Conservation (phyloP, 495 filamentous ascomycete species). For the Saxophila tyrrhenica region DNA sequence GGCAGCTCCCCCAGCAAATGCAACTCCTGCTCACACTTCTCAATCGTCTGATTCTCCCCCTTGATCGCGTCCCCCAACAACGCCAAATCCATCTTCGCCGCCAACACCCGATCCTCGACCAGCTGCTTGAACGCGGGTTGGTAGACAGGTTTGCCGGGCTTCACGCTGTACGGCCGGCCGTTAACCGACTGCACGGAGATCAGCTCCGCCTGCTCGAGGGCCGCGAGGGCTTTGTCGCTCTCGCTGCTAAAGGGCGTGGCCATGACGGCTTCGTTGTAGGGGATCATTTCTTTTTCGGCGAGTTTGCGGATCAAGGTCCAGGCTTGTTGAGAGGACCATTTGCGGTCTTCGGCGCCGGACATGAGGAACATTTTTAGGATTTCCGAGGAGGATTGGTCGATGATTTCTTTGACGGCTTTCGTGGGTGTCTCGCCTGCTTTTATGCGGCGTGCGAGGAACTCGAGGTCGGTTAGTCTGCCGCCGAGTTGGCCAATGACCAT, state of each 20-base stretch:
- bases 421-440: constrained; percentile 77
- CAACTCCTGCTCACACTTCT: constrained; percentile 72
- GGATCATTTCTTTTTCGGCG: constrained; percentile 45
- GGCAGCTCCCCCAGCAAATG: constrained; percentile 48
- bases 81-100: constrained; percentile 61
- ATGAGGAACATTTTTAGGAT: constrained; percentile 90
- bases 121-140: constrained; percentile 66
- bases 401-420: constrained; percentile 79
- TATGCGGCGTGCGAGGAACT: constrained; percentile 82
- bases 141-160: constrained; percentile 79
- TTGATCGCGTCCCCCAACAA: constrained; percentile 55
- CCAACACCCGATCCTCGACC: constrained; percentile 58
- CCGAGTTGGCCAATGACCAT: constrained; percentile 70
- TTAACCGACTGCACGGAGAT: constrained; percentile 61
- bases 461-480: constrained; percentile 84
- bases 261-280: constrained; percentile 75
- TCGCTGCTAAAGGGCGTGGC: constrained; percentile 57
- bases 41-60: constrained; percentile 61
- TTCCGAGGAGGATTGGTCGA: constrained; percentile 74
- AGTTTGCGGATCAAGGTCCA: constrained; percentile 78
- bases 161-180: constrained; percentile 66
- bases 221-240: constrained; percentile 62
- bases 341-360: constrained; percentile 32
- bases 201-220: constrained; percentile 77
- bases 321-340: constrained; percentile 74